Evolutionary conservation across 2,329 filamentous ascomycete genomes (phyloP), one percentile per base, ranked within the genome.

Genomic region (Aspergillus neoniger): DNA sequence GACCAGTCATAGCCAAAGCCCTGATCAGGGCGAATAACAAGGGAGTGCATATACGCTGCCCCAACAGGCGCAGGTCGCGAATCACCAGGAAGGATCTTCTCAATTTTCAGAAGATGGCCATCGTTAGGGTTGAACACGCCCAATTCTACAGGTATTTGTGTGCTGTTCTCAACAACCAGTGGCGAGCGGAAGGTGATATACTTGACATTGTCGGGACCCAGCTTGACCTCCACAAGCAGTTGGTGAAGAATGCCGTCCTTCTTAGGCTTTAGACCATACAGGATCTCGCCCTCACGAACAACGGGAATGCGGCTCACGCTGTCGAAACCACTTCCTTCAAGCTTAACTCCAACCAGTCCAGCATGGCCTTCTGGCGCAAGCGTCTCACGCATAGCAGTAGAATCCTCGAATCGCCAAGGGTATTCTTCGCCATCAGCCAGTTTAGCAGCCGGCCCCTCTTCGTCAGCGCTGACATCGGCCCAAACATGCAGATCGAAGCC

Each of bases 1-100:
- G 92, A 96, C 95, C 95, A 99, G 60, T 91, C 87, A 73, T 97
- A 99, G 1, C 95, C 95, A 70, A 99, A 99, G 4, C 95, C 95
- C 69, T 95, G 92, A 73, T 98, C 95, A 1, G 95, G 95, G 36
- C 95, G 87, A 47, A 99, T 82, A 8, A 99, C 85, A 7, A 96
- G 81, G 0, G 89, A 92, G 78, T 98, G 96, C 78, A 96, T 85
- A 72, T 89, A 98, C 0, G 91, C 92, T 1, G 94, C 92, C 14
- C 95, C 96, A 6, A 99, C 92, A 0, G 95, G 95, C 10, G 92
- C 91, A 8, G 95, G 94, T 17, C 92, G 86, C 55, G 89, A 89
- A 73, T 97, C 93, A 0, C 96, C 95, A 0, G 95, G 96, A 0
- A 92, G 85, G 58, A 99, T 94, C 80, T 98, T 98, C 78, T 99